Percentiles rank a stretch among this genome's conserved stretches.
Conservation (phyloP, 257 asterid species). For the Eustoma russellianum region DNA sequence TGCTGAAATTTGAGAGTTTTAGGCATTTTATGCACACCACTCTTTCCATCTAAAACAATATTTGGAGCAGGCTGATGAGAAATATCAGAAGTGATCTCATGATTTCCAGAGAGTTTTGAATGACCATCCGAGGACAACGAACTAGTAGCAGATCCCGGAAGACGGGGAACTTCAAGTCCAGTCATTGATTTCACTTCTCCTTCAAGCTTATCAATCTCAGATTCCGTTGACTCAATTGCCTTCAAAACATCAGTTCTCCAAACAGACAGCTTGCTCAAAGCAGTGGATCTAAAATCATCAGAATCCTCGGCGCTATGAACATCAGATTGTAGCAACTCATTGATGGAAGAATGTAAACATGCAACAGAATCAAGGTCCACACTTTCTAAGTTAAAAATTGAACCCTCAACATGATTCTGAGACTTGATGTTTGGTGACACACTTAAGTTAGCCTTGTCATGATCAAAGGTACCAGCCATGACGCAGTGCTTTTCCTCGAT, state of each 20-base stretch:
- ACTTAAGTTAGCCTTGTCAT: constrained; percentile 34
- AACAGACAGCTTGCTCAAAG: constrained; percentile 55
- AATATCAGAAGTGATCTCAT: constrained; percentile 30
- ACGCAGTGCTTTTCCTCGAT: constrained; percentile 53
- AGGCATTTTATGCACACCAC: constrained; percentile 17
- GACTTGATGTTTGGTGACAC: constrained; percentile 42
- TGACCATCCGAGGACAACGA: constrained; percentile 32
- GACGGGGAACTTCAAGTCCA: constrained; percentile 23
- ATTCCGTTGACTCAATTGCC: constrained; percentile 71
- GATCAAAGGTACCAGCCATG: constrained; percentile 37
- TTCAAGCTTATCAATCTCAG: constrained; percentile 85
- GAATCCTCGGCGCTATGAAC: constrained; percentile 42
- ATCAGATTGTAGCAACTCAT: constrained; percentile 52
- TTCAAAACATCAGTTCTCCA: constrained; percentile 65
- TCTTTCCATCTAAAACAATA: constrained; percentile 8
- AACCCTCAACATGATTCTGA: constrained; percentile 35
- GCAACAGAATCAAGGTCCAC: constrained; percentile 52
- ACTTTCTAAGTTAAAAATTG: constrained; percentile 58
- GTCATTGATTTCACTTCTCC: constrained; percentile 58
- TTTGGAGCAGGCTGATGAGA: constrained; percentile 33
- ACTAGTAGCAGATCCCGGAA: constrained; percentile 33
- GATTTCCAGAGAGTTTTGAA: constrained; percentile 37
- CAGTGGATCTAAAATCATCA: constrained; percentile 45
- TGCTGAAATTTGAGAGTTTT: constrained; percentile 23
- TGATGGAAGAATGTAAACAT: constrained; percentile 48